Conservation (phyloP, 768 basidiomycete species). For the Boletus subcaerulescens region DNA sequence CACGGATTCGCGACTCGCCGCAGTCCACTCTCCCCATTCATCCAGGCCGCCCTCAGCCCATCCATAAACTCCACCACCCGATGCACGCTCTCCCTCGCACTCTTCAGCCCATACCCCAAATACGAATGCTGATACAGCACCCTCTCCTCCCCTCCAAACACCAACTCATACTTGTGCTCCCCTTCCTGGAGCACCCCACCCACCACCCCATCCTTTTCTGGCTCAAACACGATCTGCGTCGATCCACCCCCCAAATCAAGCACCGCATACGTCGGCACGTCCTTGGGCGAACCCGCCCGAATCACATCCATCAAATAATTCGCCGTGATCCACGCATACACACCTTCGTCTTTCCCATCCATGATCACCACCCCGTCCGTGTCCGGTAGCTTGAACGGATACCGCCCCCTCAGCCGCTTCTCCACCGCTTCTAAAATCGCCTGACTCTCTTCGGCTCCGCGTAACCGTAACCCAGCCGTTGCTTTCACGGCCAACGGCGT, state of each 20-base stretch:
- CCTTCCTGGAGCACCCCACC: constrained; percentile 59
- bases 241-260: constrained; percentile 96
- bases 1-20: constrained; percentile 64
- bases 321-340: constrained; percentile 98
- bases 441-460: constrained; percentile 58
- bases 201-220: constrained; percentile 49
- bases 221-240: constrained; percentile 97
- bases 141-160: constrained; percentile 66
- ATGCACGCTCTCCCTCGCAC: constrained; percentile 80
- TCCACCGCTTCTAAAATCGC: constrained; percentile 78
- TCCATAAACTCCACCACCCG: constrained; percentile 87
- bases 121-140: constrained; percentile 97
- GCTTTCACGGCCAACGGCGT: constrained; percentile 92
- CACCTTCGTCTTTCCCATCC: constrained; percentile 95
- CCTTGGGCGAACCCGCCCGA: constrained; percentile 45
- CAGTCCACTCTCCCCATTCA: neutral
- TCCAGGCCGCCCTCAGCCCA: constrained; percentile 34
- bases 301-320: constrained; percentile 87
- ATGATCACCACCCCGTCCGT: constrained; percentile 78
- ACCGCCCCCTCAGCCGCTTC: constrained; percentile 50
- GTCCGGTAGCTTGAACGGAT: constrained; percentile 65
- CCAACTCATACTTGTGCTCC: constrained; percentile 87
- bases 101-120: constrained; percentile 94
- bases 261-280: constrained; percentile 72
- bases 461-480: constrained; percentile 79